These are phyloP conservation scores for Hortaea werneckii DNA, from an alignment of 2,329 filamentous ascomycete species.

Conservation along the genomic window DNA sequence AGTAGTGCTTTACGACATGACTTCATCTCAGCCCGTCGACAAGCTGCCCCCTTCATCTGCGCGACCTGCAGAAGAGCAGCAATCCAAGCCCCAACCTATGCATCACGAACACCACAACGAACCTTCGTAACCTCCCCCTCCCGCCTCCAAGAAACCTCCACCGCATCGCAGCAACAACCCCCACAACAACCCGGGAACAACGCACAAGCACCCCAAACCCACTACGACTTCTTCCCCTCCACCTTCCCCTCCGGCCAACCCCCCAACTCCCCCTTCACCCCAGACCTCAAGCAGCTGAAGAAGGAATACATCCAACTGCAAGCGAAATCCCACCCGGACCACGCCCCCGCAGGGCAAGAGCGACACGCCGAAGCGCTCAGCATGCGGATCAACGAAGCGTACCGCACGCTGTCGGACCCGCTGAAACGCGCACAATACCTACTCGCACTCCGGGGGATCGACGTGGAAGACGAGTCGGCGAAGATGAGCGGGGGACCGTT, in stretches of 20 bases:
- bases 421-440: slow-evolving; percentile 82
- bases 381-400: slow-evolving; percentile 80
- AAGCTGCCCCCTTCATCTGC: too few relatives aligned
- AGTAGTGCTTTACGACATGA: too few relatives aligned
- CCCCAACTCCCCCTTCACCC: slow-evolving; percentile 62
- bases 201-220: slow-evolving; percentile 35
- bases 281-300: slow-evolving; percentile 61
- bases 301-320: slow-evolving; percentile 83
- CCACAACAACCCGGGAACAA: too few relatives aligned
- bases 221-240: slow-evolving; percentile 82
- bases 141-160: too few relatives aligned
- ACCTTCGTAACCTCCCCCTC: too few relatives aligned
- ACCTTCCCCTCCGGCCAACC: slow-evolving; percentile 71
- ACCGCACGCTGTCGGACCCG: slow-evolving; percentile 71
- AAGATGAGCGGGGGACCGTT: slow-evolving; percentile 61
- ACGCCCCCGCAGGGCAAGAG: slow-evolving; percentile 41
- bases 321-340: slow-evolving; percentile 63
- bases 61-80: too few relatives aligned
- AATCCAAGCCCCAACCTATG: too few relatives aligned
- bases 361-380: slow-evolving; percentile 65
- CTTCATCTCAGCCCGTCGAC: too few relatives aligned
- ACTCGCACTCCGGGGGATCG: slow-evolving; percentile 58
- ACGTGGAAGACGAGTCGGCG: slow-evolving; percentile 69
- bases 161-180: too few relatives aligned
- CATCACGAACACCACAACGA: too few relatives aligned